These are phyloP conservation scores for Verticillium albo-atrum DNA, from an alignment of 2,329 filamentous ascomycete genomes.

Conservation along the genomic window DNA sequence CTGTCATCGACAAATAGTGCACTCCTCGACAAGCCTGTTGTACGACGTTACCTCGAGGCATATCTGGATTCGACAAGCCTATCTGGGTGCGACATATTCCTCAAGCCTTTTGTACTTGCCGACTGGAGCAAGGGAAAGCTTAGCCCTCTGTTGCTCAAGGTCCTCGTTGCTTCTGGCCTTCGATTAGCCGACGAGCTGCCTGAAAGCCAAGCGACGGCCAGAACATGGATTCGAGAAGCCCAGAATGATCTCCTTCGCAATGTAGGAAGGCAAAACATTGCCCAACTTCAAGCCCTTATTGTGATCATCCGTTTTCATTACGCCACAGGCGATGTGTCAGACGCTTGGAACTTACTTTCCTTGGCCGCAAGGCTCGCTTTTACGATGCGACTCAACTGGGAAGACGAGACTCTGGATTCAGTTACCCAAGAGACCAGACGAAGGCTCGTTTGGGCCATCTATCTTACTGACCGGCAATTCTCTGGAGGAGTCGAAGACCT, in stretches of 20 bases:
- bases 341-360: conserved; percentile 17
- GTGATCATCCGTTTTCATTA: conserved; percentile 15
- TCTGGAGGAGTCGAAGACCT: conserved; percentile 23
- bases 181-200: not conserved
- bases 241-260: conserved; percentile 6
- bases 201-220: not conserved
- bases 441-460: conserved; percentile 21
- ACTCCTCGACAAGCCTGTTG: not conserved
- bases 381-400: conserved; percentile 20
- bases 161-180: conserved; percentile 9
- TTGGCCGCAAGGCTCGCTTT: conserved; percentile 19
- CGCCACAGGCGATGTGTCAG: not conserved
- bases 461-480: conserved; percentile 16
- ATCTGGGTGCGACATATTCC: conserved; percentile 14
- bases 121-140: conserved; percentile 19
- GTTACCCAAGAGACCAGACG: conserved; percentile 18
- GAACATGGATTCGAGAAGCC: conserved; percentile 16
- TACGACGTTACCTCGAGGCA: conserved; percentile 8
- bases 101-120: conserved; percentile 14
- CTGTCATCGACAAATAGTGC: not conserved
- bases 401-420: conserved; percentile 10
- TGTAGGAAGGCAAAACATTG: conserved; percentile 1
- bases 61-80: conserved; percentile 15
- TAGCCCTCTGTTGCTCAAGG: conserved; percentile 14
- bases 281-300: conserved; percentile 15